These are phyloP conservation scores for Pichia nanzhaoensis DNA, from an alignment of 805 yeast species.

Conservation along the genomic window DNA sequence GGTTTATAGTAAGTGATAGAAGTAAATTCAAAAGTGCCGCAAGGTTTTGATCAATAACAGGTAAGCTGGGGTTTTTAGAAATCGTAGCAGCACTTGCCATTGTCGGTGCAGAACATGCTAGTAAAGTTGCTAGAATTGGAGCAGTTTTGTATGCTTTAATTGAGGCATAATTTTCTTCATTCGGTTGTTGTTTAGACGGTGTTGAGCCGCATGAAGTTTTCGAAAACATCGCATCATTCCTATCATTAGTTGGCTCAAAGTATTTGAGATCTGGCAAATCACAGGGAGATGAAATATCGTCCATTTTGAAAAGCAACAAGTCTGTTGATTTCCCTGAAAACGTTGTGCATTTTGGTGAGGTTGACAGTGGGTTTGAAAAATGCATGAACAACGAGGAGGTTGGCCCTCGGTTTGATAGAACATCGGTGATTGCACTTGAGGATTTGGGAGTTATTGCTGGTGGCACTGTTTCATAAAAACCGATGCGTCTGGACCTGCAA, in stretches of 20 bases:
- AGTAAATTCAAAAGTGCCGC: not conserved
- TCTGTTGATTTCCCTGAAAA: constrained; percentile 2
- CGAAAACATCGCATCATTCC: too few relatives aligned
- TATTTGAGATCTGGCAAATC: not conserved
- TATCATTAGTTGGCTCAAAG: too few relatives aligned
- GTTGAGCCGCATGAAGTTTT: too few relatives aligned
- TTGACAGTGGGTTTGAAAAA: not conserved
- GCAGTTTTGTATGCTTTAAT: constrained; percentile 14
- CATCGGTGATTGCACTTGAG: too few relatives aligned
- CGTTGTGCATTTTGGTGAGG: not conserved
- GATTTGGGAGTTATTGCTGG: too few relatives aligned
- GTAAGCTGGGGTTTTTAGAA: not conserved
- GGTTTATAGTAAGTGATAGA: not conserved
- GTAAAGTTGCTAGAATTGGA: constrained; percentile 28
- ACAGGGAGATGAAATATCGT: constrained; percentile 4
- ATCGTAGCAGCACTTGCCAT: constrained; percentile 21
- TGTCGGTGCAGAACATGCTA: constrained; percentile 25
- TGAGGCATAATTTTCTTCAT: not conserved
- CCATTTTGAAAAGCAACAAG: constrained; percentile 3
- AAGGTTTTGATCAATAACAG: not conserved
- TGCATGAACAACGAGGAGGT: not conserved
- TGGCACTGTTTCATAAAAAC: too few relatives aligned
- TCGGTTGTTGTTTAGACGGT: too few relatives aligned
- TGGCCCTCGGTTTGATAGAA: too few relatives aligned
- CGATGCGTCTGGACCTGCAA: too few relatives aligned